Base-by-base conservation (phyloP, 257 asterid species). In the Apocynum venetum region DNA sequence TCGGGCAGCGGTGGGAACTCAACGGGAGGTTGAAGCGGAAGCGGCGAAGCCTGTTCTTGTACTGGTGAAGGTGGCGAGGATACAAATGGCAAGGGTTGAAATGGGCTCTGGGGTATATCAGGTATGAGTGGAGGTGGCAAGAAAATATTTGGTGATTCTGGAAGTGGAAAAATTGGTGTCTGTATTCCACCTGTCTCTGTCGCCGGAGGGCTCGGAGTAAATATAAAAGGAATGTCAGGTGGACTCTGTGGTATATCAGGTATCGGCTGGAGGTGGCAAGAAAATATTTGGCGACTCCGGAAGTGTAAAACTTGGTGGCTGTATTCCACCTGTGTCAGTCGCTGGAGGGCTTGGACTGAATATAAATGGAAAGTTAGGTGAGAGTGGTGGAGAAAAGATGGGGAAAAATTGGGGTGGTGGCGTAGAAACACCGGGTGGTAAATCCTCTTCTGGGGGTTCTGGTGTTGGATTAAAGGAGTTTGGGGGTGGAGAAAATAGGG, bases 401-500 rank as follows among this genome's bases (percentile, higher is more conserved):
- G 83, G 83, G 46, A 8, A 49, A n/a, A 15, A 44, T 25, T 7
- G 81, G 66, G 65, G 31, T 5, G 75, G 10, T 9, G 20, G 61
- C 4, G 56, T 43, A 25, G 20, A 44, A 25, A 43, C 4, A 44
- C 8, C 38, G 31, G 73, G 73, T 20, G 73, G 47, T 31, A 48
- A 41, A 68, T 68, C 4, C 51, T 11, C 49, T 3, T 65, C 20
- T 35, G 71, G 53, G 14, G 57, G 19, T 6, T 71, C 70, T 35
- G 77, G 76, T 8, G 75, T 47, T 19, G 76, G 78, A 38, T 52
- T 57, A 47, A 55, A 55, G 43, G 8, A 53, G 70, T 77, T 79
- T 60, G 44, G 56, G 12, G 81, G 84, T 35, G 85, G 82, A 25
- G 85, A 82, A 68, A 82, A 57, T 57, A 74, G 19, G 35, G 85